Evolutionary conservation across 257 asterid genomes (phyloP).

Genomic region (Mitragyna speciosa): DNA sequence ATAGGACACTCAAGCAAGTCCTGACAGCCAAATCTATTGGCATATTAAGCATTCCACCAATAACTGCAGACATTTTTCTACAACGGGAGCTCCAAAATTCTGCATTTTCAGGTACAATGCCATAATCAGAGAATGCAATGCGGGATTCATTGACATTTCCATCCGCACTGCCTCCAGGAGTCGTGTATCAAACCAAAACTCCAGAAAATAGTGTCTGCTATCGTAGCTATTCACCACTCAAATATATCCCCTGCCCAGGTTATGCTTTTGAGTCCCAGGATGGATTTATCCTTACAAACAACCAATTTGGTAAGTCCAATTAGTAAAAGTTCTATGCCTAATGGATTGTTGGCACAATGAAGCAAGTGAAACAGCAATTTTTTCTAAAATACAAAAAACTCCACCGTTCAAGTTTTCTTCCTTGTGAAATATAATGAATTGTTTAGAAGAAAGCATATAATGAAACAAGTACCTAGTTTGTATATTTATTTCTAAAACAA

Average conservation of each 20-base stretch:
- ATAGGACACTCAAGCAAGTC: slow-evolving; percentile 80
- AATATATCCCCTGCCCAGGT: slow-evolving; percentile 3
- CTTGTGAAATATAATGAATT: background rate
- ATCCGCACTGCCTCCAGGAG: slow-evolving; percentile 51
- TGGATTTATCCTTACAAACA: slow-evolving; percentile 11
- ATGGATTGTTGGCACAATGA: background rate
- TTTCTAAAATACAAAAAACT: background rate
- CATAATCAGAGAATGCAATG: slow-evolving; percentile 34
- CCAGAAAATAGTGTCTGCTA: background rate
- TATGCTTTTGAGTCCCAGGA: slow-evolving; percentile 1
- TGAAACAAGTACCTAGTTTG: background rate
- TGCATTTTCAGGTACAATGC: slow-evolving; percentile 47
- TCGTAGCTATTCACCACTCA: background rate
- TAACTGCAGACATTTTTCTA: slow-evolving; percentile 39
- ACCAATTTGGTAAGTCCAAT: background rate
- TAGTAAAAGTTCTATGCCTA: background rate
- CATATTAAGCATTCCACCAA: slow-evolving; percentile 42
- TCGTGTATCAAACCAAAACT: slow-evolving; percentile 38
- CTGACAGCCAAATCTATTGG: slow-evolving; percentile 62
- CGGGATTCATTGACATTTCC: slow-evolving; percentile 40
- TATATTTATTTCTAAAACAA: background rate
- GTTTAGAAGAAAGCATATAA: background rate
- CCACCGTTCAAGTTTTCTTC: background rate
- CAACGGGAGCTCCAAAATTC: slow-evolving; percentile 46
- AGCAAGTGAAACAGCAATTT: background rate